phyloP scores from a whole-genome alignment of 2,329 filamentous ascomycete species.

The Colletotrichum theobromicola region DNA sequence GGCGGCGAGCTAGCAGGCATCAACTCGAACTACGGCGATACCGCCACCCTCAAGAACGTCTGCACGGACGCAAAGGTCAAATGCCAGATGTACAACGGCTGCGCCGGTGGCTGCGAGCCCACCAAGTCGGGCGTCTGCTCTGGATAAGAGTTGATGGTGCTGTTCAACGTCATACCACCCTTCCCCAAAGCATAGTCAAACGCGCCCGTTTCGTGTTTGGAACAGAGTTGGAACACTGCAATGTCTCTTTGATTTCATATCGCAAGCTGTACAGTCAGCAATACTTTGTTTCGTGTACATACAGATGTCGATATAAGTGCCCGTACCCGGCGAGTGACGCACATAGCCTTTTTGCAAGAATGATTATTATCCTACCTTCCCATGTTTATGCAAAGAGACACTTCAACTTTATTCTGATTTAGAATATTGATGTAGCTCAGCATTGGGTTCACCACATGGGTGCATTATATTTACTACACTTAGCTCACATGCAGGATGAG shows the following conservation, averaged over 20 bases:
- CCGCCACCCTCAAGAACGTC: constrained; percentile 29
- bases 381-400: not conserved
- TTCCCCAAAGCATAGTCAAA: not conserved
- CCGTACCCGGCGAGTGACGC: not conserved
- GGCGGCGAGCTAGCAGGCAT: constrained; percentile 46
- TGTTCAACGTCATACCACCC: not conserved
- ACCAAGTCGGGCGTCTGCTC: constrained; percentile 33
- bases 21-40: constrained; percentile 45
- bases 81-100: constrained; percentile 29
- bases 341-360: not conserved
- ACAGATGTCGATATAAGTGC: not conserved
- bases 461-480: too few species aligned
- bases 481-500: not conserved
- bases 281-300: not conserved
- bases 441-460: not conserved
- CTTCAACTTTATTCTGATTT: not conserved
- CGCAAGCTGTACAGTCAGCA: not conserved
- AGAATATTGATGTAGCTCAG: not conserved
- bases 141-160: not conserved
- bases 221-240: not conserved
- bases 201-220: not conserved
- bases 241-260: not conserved
- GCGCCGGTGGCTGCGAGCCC: constrained; percentile 30
- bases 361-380: not conserved
- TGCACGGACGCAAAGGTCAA: constrained; percentile 27